Base-by-base conservation (phyloP, 306 rosid genomes). In the Astragalus membranaceus region DNA sequence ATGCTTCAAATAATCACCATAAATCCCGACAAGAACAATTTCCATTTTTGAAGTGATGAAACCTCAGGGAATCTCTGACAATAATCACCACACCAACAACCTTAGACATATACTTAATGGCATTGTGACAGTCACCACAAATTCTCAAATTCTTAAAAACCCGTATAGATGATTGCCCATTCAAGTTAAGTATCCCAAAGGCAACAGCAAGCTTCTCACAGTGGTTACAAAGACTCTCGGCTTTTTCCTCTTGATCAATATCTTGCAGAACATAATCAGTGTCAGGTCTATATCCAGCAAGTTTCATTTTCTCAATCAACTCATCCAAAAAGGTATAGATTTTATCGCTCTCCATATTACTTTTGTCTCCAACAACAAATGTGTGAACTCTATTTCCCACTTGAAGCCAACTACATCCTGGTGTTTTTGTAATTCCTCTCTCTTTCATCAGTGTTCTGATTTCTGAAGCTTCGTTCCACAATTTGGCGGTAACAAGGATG, bases 351-450 rank as follows among this genome's bases (percentile, higher is more conserved):
- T 76, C 74, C 53, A 62, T 72, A 13, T 79, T 83, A 17, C 72
- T 84, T 73, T 72, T 77, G 55, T 84, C 95, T 43, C 86, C 82
- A 53, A 80, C 84, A 37, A 79, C 85, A 72, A 84, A 86, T 57
- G 71, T 56, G 57, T 76, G 78, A 72, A 80, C 83, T 30, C 54
- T 85, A 72, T 80, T 80, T 64, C 84, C 81, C 66, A 80, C 74
- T 75, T 88, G 83, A 70, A 86, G 74, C 87, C 87, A 82, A 69
- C 91, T 86, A 78, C 84, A 86, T 6, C 89, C 95, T 9, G 84
- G 84, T 42, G 65, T 35, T 84, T 86, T 88, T 37, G 76, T 16
- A 65, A 83, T 72, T 74, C 91, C 84, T 69, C 79, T 78, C 52
- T 70, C 70, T 57, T 74, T 79, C 89, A 88, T 86, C 84, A 76